Base-by-base conservation (phyloP, 805 yeast genomes). In the Hanseniaspora nectarophila region DNA sequence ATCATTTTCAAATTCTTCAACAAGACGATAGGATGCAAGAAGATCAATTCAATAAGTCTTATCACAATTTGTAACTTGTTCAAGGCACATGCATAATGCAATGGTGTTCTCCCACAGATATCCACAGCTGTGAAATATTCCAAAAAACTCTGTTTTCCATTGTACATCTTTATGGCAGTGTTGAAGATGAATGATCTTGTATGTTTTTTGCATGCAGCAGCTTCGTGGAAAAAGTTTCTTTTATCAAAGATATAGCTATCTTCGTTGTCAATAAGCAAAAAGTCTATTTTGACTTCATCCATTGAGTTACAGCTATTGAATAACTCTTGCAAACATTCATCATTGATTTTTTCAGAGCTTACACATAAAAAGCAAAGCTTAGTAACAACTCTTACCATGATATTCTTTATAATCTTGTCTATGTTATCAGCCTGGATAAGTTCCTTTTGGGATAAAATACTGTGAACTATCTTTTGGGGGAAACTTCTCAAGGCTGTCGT, bases 71-170 rank as follows among this genome's bases (percentile, higher is more conserved):
- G 75, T 32, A 66, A 60, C 55, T 76, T 70, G 0, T 81, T 81
- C 48, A 70, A 59, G 55, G 77, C 81, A 2, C 94, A 75, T 5
- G 95, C 94, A 63, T 88, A 87, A 65, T 90, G 97, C 16, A 92
- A 68, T 21, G 97, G 89, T 1, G 82, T 80, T 56, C 90, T 74
- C 3, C 94, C 95, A 57, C 79, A 77, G 45, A 76, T 71, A 64
- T 85, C 94, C 59, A 73, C 76, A 15, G 67, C 62, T 33, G 68
- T 67, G 15, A 70, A 48, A n/a, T 67, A 54, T n/a, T 51, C 47
- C 20, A 58, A 57, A 13, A 66, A 53, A 1, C 57, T 55, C 4
- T 60, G 62, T 23, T 58, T 54, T 5, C 59, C 55, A 23, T 57
- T 34, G 10, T 43, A 53, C 23, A 48, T 29, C 5, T 51, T 24